These are phyloP conservation scores for Leptographium procerum DNA, from an alignment of 2,329 filamentous ascomycete species.

Conservation along the genomic window DNA sequence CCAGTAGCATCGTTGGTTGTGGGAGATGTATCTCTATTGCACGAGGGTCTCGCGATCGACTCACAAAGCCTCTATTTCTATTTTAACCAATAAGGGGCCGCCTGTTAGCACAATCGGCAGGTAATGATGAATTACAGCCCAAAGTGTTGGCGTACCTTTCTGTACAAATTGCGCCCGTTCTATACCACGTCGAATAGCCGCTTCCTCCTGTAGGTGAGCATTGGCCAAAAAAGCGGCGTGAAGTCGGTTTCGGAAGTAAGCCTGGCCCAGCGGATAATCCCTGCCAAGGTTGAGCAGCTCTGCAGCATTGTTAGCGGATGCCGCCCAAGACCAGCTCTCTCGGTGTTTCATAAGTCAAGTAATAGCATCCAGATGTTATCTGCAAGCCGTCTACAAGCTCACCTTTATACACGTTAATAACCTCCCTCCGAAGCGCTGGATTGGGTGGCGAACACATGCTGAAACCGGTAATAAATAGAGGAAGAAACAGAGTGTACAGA, in stretches of 20 bases:
- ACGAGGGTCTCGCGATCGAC: constrained; percentile 25
- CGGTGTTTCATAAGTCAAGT: no score
- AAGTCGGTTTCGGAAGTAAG: constrained; percentile 69
- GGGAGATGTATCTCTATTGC: no score
- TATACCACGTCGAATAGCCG: constrained; percentile 65
- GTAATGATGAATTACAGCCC: no score
- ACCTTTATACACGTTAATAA: constrained; percentile 87
- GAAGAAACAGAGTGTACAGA: not conserved
- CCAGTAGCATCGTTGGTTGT: no score
- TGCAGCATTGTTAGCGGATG: constrained; percentile 21
- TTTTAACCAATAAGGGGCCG: not conserved
- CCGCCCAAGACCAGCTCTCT: not conserved
- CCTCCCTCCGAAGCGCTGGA: constrained; percentile 57
- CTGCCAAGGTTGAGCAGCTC: constrained; percentile 76
- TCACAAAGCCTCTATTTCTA: constrained; percentile 88
- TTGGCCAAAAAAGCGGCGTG: constrained; percentile 80
- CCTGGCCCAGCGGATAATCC: constrained; percentile 74
- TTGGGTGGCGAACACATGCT: constrained; percentile 28
- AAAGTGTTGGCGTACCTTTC: no score
- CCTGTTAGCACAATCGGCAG: not conserved
- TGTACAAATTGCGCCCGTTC: constrained; percentile 76
- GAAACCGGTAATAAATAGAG: no score
- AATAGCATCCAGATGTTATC: not conserved
- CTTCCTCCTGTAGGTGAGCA: constrained; percentile 56
- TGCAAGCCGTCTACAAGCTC: not conserved